Base-by-base conservation (phyloP, 1,284 basidiomycete species). In the Rhodotorula sp. region DNA sequence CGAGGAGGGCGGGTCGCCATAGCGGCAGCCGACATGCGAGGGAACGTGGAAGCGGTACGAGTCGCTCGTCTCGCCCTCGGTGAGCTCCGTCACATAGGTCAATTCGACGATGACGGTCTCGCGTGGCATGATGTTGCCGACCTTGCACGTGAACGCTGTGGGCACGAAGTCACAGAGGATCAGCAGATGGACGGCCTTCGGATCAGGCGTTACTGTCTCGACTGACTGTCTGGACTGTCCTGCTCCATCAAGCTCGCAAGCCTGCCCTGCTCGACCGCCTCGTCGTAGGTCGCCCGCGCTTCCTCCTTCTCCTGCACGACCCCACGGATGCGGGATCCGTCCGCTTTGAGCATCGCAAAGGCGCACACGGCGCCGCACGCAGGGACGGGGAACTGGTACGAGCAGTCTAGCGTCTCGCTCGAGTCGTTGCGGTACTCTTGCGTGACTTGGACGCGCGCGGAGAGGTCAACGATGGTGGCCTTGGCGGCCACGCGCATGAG, bases 381-480 rank as follows among this genome's bases (percentile, higher is more conserved):
- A 2, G 88, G 88, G 2, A 88, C 82, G 2, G 88, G 88, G 73
- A 89, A 88, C 57, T 84, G 81, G 77, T 88, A 89, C 52, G 85
- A 84, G 48, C 50, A 54, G 3, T 67, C 81, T 54, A 80, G 73
- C 0, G 86, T 85, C 0, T 81, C 67, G 21, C 77, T 70, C 1
- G 80, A 79, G 0, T 81, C 70, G 74, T 88, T 87, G 23, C 66
- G 75, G 77, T 85, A 89, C 0, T 76, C 78, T 70, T 89, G 88
- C 0, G 77, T 77, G n/a, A 89, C 76, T 8, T 50, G 34, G 21
- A 71, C 57, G 14, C 48, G 55, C n/a, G 55, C 50, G 5, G 65
- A 60, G 45, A 66, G 49, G 60, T 70, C 68, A 34, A 53, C 21
- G 56, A 66, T 19, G 27, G 50, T 8, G 14, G 61, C 56, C 0